Base-by-base conservation (phyloP, 2,329 filamentous ascomycete species). In the Neonectria sp. region DNA sequence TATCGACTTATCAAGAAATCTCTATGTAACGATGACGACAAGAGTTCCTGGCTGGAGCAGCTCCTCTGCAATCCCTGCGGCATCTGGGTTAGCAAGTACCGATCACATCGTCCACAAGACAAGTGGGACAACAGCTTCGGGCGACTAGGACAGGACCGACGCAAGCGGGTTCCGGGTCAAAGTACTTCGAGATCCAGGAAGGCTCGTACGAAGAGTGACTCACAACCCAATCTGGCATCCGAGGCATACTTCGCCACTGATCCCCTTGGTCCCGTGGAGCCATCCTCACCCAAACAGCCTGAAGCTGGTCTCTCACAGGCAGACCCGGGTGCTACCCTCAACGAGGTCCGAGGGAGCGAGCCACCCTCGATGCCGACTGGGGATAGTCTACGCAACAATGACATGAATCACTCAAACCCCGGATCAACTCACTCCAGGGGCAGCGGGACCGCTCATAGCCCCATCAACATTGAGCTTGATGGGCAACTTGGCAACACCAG, bases 51-150 rank as follows among this genome's bases (percentile, higher is more conserved):
- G 86, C 88, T 87, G 51, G 89, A 93, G 73, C 88, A 93, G 63
- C 86, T 93, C 31, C 88, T 98, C 43, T 99, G 96, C 85, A 99
- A 99, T 79, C 95, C 95, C 65, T 99, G 96, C 79, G 96, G 96
- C 21, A 90, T 99, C 48, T 99, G 95, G 94, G 91, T 99, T 73
- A 91, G 91, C 68, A 98, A 98, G 77, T 94, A 92, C 80, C 94
- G 93, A 76, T 87, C 84, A 27, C 96, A 97, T 84, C 91, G 96
- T 9, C 96, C 96, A 3, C 85, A 90, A 60, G 90, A 95, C 68
- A 91, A 92, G 71, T 99, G 95, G 95, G 92, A 92, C 71, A 93
- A 89, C 70, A 87, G 87, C 63, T 83, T 85, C 37, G 82, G 85
- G 33, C 83, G 86, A 37, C 79, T 89, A 2, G 84, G 83, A 31